Evolutionary conservation across 192 early-diverging fungal genomes (phyloP).

Genomic region (Hyaloraphidium curvatum): DNA sequence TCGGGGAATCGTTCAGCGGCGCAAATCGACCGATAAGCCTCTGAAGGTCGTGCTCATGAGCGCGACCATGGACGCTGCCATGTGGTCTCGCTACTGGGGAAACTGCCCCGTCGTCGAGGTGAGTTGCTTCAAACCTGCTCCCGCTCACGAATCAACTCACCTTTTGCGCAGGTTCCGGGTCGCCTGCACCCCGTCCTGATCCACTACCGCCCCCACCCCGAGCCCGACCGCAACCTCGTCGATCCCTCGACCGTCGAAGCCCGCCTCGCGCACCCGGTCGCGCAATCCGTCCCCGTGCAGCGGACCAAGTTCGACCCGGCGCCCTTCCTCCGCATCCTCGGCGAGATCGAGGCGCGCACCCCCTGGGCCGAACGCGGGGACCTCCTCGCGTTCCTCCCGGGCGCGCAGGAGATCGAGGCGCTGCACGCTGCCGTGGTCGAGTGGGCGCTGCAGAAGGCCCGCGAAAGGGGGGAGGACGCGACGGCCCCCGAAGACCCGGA

Average conservation of each 20-base stretch:
- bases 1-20: no score
- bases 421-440: background rate
- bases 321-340: constrained; percentile 37
- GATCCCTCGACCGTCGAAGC: constrained; percentile 9
- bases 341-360: constrained; percentile 33
- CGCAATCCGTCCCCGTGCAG: no score
- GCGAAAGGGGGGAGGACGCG: no score
- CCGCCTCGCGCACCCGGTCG: no score
- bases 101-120: no score
- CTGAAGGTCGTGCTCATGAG: no score
- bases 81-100: background rate
- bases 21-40: no score
- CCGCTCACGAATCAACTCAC: no score
- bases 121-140: no score
- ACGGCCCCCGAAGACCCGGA: no score
- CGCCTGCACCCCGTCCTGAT: constrained; percentile 41
- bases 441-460: no score
- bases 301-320: constrained; percentile 11
- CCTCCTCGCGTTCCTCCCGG: constrained; percentile 39
- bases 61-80: background rate
- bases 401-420: constrained; percentile 30
- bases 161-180: constrained; percentile 32
- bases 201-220: constrained; percentile 29
- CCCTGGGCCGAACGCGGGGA: constrained; percentile 38
- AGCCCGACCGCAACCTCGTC: constrained; percentile 35